Evolutionary conservation across 805 yeast species (phyloP).

Genomic region (Pichia insulana): DNA sequence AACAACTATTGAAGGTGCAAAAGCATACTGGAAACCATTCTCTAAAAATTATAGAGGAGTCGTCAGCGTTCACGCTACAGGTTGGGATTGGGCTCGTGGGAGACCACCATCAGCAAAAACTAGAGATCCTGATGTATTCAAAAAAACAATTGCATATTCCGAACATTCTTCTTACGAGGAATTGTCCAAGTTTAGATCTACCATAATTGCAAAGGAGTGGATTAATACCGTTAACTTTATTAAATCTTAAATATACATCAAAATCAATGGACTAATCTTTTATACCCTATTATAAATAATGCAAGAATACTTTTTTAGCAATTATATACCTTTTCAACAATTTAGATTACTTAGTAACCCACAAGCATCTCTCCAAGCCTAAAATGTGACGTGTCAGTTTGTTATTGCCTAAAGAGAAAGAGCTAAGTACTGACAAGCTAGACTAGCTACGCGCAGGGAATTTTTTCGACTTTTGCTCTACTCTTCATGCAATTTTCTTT

Average conservation of each 20-base stretch:
- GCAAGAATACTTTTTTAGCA: too few relatives aligned
- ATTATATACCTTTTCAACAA: too few relatives aligned
- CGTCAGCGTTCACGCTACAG: not conserved
- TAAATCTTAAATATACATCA: not conserved
- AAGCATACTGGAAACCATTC: constrained; percentile 19
- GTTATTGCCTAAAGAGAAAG: too few relatives aligned
- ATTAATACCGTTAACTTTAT: constrained; percentile 69
- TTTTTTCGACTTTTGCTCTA: not conserved
- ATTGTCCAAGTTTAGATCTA: constrained; percentile 52
- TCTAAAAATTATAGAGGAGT: not conserved
- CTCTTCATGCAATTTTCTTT: not conserved
- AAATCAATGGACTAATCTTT: not conserved
- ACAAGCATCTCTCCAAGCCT: too few relatives aligned
- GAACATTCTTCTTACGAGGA: constrained; percentile 92
- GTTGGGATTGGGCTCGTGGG: not conserved
- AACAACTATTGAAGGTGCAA: constrained; percentile 63
- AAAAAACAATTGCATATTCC: constrained; percentile 56
- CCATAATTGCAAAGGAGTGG: constrained; percentile 41
- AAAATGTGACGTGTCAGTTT: too few relatives aligned
- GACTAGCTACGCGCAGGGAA: not conserved
- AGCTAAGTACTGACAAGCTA: too few relatives aligned
- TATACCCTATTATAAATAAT: not conserved
- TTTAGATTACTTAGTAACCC: too few relatives aligned
- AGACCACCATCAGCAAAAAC: not conserved
- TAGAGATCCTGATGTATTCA: constrained; percentile 8